Evolutionary conservation across 176 grass and related monocot species (phyloP).

Genomic region (Musa beccarii): DNA sequence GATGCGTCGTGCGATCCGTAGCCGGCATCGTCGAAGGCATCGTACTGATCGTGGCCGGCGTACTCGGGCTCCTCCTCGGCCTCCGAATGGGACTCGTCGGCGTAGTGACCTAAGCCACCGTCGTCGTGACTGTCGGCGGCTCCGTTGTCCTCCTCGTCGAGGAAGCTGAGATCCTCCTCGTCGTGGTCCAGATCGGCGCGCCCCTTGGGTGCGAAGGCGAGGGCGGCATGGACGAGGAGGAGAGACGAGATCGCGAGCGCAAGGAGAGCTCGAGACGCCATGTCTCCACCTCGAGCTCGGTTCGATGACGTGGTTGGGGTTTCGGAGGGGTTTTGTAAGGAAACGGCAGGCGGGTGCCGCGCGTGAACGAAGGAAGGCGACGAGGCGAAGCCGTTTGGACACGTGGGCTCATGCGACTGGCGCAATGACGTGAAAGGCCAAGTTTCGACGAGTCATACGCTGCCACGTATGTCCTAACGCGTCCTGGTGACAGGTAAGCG

Average conservation of each 20-base stretch:
- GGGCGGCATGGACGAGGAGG: constrained; percentile 4
- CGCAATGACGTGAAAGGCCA: neutral
- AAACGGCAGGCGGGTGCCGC: neutral
- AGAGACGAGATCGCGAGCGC: neutral
- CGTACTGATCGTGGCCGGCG: neutral
- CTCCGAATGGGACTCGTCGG: constrained; percentile 23
- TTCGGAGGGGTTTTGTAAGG: neutral
- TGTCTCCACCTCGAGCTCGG: neutral
- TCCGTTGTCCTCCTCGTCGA: constrained; percentile 23
- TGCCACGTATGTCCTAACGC: neutral
- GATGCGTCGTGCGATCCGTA: neutral
- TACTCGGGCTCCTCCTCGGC: neutral
- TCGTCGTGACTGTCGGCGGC: constrained; percentile 1
- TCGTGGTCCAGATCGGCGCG: constrained; percentile 22
- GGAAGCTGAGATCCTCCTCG: constrained; percentile 24
- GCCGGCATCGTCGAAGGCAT: constrained; percentile 4
- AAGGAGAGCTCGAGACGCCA: constrained; percentile 3
- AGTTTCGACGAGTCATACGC: neutral
- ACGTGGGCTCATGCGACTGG: neutral
- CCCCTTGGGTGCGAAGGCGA: constrained; percentile 21
- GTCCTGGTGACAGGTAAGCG: neutral
- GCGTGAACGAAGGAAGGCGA: neutral
- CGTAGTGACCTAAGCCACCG: neutral
- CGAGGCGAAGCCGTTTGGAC: neutral
- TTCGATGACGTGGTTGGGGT: neutral